Evolutionary conservation across 1,284 basidiomycete genomes (phyloP).

Genomic region (Xerocomus nothofagi): DNA sequence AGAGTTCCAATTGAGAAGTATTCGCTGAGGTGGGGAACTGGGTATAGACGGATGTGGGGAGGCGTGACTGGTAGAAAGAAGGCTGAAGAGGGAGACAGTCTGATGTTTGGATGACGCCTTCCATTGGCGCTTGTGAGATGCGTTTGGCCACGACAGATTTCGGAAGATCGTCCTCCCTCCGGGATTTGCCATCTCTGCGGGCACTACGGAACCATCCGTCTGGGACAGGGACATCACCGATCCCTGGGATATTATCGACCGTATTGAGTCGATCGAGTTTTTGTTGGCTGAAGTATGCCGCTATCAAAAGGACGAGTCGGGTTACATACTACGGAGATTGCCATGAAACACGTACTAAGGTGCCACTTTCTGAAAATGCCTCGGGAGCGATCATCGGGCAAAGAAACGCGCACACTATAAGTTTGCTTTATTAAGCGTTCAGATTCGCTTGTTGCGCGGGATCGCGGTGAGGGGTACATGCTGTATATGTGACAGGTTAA

Average conservation of each 20-base stretch:
- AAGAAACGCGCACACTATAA: constrained; percentile 75
- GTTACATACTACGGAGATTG: constrained; percentile 26
- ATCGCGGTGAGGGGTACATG: constrained; percentile 39
- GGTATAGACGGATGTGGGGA: constrained; percentile 25
- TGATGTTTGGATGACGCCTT: constrained; percentile 27
- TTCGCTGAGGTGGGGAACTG: constrained; percentile 37
- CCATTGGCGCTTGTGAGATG: constrained; percentile 36
- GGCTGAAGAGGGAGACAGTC: constrained; percentile 21
- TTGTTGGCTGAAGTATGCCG: constrained; percentile 78
- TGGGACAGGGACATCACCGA: constrained; percentile 64
- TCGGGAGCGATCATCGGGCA: constrained; percentile 63
- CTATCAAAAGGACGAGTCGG: constrained; percentile 38
- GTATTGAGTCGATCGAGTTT: constrained; percentile 65
- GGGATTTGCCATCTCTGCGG: constrained; percentile 57
- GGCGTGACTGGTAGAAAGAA: constrained; percentile 30
- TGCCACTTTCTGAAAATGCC: constrained; percentile 77
- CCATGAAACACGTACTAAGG: constrained; percentile 57
- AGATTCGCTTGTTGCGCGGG: constrained; percentile 44
- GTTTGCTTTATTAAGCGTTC: constrained; percentile 77
- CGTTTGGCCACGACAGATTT: constrained; percentile 38
- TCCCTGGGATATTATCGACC: constrained; percentile 62
- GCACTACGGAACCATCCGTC: constrained; percentile 77
- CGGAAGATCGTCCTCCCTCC: constrained; percentile 52
- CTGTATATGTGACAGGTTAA: constrained; percentile 24
- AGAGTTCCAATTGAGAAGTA: constrained; percentile 27